Evolutionary conservation across 202 grass and related monocot species (phyloP).

Genomic region (Musa balbisiana): DNA sequence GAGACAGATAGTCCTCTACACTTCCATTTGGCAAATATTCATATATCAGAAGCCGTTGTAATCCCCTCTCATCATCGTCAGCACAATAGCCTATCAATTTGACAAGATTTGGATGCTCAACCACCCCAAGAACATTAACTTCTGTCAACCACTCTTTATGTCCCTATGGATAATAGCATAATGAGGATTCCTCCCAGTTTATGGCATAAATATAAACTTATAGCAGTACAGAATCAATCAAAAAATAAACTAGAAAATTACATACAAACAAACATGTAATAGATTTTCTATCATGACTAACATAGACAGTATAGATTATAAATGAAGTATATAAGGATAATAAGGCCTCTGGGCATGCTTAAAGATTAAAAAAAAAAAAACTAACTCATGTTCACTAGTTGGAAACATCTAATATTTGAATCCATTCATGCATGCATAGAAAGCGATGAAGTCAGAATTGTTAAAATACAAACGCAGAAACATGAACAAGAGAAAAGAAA

Average conservation of each 20-base stretch:
- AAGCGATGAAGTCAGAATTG: too few species aligned
- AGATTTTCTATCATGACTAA: neutral
- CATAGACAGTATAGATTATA: neutral
- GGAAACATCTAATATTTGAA: too few species aligned
- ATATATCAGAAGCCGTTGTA: constrained; percentile 82
- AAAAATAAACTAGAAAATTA: neutral
- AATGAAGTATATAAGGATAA: neutral
- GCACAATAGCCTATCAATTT: constrained; percentile 92
- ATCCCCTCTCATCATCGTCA: constrained; percentile 81
- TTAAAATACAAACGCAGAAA: too few species aligned
- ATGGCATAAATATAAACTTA: too few species aligned
- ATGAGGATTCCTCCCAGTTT: neutral
- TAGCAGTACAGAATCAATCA: too few species aligned
- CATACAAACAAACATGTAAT: neutral
- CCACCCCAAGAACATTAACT: constrained; percentile 93
- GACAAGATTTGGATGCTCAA: constrained; percentile 93
- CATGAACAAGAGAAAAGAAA: too few species aligned
- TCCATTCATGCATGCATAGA: too few species aligned
- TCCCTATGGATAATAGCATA: constrained; percentile 47
- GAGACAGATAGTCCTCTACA: constrained; percentile 75
- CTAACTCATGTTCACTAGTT: too few species aligned
- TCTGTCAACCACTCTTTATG: constrained; percentile 99
- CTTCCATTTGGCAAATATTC: constrained; percentile 96
- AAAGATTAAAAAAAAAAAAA: too few species aligned
- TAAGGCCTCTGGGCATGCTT: too few species aligned